Evolutionary conservation across 192 early-diverging fungal species (phyloP).

Genomic region (Backusella sp.): DNA sequence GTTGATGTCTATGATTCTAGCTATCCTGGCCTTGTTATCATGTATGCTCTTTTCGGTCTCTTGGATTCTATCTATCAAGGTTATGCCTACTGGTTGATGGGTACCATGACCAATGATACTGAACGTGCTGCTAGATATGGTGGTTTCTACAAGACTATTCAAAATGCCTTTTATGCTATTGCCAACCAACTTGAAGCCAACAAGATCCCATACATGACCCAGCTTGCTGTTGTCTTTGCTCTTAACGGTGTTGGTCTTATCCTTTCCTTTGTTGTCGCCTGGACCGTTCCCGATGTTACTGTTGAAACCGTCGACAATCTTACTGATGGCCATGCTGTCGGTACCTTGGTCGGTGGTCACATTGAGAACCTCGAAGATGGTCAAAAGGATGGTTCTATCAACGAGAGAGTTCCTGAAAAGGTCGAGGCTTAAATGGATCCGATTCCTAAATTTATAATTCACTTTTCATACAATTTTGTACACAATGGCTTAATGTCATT

Average conservation of each 20-base stretch:
- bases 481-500: neutral
- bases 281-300: constrained; percentile 32
- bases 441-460: neutral
- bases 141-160: constrained; percentile 92
- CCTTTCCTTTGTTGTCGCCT: constrained; percentile 27
- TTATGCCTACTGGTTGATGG: constrained; percentile 84
- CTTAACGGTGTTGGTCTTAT: constrained; percentile 27
- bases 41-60: constrained; percentile 76
- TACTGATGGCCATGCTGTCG: constrained; percentile 26
- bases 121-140: constrained; percentile 69
- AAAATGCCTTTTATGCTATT: constrained; percentile 74
- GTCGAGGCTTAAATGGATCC: neutral
- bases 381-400: constrained; percentile 9
- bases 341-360: constrained; percentile 37
- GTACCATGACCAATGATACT: constrained; percentile 80
- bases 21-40: constrained; percentile 59
- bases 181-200: constrained; percentile 68
- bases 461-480: neutral
- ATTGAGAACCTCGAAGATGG: constrained; percentile 16
- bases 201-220: constrained; percentile 42
- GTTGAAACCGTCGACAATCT: constrained; percentile 35
- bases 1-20: constrained; percentile 30
- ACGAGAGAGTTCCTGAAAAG: neutral
- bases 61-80: constrained; percentile 84
- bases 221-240: constrained; percentile 35